phyloP scores from a whole-genome alignment of 1,284 basidiomycete species.

The Psilocybe mexicana region DNA sequence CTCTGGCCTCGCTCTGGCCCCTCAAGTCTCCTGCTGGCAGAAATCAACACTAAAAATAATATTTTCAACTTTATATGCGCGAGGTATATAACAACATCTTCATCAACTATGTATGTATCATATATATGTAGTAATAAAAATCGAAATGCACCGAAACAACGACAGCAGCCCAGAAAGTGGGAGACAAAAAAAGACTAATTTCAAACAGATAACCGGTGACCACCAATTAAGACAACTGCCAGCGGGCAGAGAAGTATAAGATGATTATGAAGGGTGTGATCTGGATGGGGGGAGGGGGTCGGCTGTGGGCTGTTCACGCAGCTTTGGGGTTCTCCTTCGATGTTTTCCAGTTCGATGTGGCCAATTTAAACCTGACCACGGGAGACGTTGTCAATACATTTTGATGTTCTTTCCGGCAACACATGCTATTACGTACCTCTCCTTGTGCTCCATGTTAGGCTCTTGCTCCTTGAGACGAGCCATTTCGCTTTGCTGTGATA shows the following conservation, averaged over 20 bases:
- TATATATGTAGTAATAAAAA: conserved; percentile 28
- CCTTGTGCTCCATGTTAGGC: conserved; percentile 68
- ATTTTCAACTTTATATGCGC: conserved; percentile 1
- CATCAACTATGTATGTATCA: conserved; percentile 24
- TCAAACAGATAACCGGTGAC: conserved; percentile 16
- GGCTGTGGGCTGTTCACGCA: conserved; percentile 24
- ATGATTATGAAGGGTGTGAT: conserved; percentile 5
- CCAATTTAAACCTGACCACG: conserved; percentile 63
- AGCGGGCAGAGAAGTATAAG: conserved; percentile 1
- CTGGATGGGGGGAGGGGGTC: conserved; percentile 10
- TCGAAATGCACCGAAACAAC: conserved; percentile 10
- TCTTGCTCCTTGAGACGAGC: conserved; percentile 71
- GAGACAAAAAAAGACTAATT: conserved; percentile 18
- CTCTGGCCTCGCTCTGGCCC: conserved; percentile 12
- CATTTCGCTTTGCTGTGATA: conserved; percentile 59
- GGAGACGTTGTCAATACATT: conserved; percentile 1
- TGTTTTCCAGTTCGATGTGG: conserved; percentile 75
- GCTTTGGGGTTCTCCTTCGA: conserved; percentile 66
- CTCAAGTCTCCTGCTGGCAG: conserved; percentile 14
- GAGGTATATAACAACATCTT: conserved; percentile 15
- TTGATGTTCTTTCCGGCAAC: conserved; percentile 3
- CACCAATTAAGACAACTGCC: conserved; percentile 23
- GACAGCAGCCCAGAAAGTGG: conserved; percentile 20
- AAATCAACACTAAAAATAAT: background rate
- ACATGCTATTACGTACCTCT: conserved; percentile 50